Percentiles rank a stretch among this genome's conserved stretches.
Conservation (phyloP, 345 rosid genomes). For the Psidium friedrichsthalianum region DNA sequence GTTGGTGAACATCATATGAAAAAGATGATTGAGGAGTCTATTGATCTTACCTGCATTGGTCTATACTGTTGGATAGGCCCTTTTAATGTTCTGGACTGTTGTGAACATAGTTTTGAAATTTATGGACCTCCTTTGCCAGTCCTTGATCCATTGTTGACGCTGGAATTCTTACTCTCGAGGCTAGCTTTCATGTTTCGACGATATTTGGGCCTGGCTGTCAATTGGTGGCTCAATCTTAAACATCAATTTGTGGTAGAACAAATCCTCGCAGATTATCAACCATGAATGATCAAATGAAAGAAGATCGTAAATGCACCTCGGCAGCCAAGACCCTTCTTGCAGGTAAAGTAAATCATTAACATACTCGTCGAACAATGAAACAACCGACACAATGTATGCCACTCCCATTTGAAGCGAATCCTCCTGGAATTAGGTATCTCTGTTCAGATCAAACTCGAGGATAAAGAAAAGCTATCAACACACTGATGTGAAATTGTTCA, state of each 20-base stretch:
- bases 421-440: conserved; percentile 35
- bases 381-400: conserved; percentile 49
- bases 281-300: background rate
- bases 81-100: conserved; percentile 47
- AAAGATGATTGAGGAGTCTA: background rate
- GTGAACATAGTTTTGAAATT: conserved; percentile 30
- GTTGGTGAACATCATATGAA: background rate
- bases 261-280: background rate
- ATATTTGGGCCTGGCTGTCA: conserved; percentile 75
- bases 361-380: conserved; percentile 68
- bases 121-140: conserved; percentile 33
- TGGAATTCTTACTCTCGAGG: conserved; percentile 21
- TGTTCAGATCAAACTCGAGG: conserved; percentile 8
- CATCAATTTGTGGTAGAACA: background rate
- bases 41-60: conserved; percentile 48
- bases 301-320: conserved; percentile 32
- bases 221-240: conserved; percentile 8
- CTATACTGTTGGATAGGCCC: conserved; percentile 44
- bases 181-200: conserved; percentile 20
- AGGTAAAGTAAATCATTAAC: conserved; percentile 75
- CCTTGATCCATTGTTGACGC: conserved; percentile 13
- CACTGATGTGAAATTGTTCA: background rate
- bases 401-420: conserved; percentile 58
- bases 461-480: background rate
- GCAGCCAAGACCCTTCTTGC: conserved; percentile 72